Evolutionary conservation across 768 basidiomycete genomes (phyloP).

Genomic region (Pulveroboletus ravenelii): DNA sequence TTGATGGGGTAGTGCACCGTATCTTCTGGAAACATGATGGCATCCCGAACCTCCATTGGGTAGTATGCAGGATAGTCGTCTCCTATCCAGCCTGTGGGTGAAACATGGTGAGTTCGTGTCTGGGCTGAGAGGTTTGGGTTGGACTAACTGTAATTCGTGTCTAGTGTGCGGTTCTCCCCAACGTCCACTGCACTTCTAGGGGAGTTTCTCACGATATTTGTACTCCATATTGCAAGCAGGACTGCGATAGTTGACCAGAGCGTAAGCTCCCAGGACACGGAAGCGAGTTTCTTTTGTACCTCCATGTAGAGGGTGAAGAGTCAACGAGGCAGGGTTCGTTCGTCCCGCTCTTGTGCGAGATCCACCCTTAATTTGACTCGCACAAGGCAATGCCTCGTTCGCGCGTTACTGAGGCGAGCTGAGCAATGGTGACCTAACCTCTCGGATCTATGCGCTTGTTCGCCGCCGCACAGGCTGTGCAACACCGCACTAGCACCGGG

Average conservation of each 20-base stretch:
- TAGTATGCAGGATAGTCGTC: conserved; percentile 27
- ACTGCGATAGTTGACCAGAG: conserved; percentile 19
- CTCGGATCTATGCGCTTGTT: not conserved
- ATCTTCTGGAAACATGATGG: conserved; percentile 25
- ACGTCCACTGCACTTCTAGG: not conserved
- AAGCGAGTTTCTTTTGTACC: conserved; percentile 2
- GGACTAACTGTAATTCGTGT: conserved; percentile 18
- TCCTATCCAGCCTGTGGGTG: conserved; percentile 19
- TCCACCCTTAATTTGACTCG: conserved; percentile 3
- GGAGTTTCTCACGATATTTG: conserved; percentile 3
- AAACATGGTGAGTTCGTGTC: not conserved
- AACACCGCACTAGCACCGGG: conserved; percentile 9
- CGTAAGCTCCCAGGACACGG: conserved; percentile 14
- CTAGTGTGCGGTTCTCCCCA: not conserved
- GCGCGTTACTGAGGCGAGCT: not conserved
- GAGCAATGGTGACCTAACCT: not conserved
- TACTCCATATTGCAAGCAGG: conserved; percentile 21
- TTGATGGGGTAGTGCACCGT: conserved; percentile 24
- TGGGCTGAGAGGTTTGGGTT: not conserved
- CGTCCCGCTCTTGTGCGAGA: not conserved
- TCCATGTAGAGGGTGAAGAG: conserved; percentile 9
- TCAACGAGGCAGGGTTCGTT: not conserved
- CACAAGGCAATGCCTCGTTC: not conserved
- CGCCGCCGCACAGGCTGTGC: not conserved
- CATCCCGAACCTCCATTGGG: conserved; percentile 20